Percentiles rank a stretch among this genome's conserved stretches.
Conservation (phyloP, 139 green algal species). For the Yamagishiella unicocca region DNA sequence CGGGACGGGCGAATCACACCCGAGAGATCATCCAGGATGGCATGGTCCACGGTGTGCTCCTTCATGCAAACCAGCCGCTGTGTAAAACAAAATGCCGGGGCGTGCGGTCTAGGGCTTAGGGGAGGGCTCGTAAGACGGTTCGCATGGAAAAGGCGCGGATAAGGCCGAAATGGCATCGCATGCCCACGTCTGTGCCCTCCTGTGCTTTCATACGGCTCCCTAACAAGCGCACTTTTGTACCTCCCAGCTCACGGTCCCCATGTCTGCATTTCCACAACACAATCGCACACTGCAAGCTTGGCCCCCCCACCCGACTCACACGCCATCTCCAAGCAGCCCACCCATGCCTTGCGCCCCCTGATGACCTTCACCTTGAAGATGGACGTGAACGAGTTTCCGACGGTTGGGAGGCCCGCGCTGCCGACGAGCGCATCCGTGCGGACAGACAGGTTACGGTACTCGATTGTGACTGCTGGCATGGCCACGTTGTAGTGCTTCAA, state of each 20-base stretch:
- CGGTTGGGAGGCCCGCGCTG: slow-evolving; percentile 61
- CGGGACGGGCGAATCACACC: slow-evolving; percentile 48
- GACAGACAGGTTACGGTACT: slow-evolving; percentile 75
- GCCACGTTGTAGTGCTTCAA: neutral
- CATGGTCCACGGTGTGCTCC: slow-evolving; percentile 38
- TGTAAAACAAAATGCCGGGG: neutral
- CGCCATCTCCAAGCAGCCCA: neutral
- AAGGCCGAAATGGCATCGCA: too few species aligned
- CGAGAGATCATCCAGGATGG: slow-evolving; percentile 51
- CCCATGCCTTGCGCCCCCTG: too few species aligned
- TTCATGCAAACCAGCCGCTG: slow-evolving; percentile 33
- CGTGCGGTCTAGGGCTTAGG: neutral
- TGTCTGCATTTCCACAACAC: neutral
- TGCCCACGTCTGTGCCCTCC: too few species aligned
- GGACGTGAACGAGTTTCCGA: slow-evolving; percentile 67
- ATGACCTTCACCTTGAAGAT: slow-evolving; percentile 70
- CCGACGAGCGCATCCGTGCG: slow-evolving; percentile 79
- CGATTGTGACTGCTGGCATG: slow-evolving; percentile 50
- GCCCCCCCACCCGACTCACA: neutral
- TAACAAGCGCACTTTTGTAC: too few species aligned
- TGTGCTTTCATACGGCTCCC: too few species aligned
- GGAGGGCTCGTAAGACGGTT: neutral
- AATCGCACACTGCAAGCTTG: neutral
- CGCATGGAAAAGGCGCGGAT: neutral
- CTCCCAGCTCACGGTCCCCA: neutral